Percentiles rank a stretch among this genome's conserved stretches.
Conservation (phyloP, 805 yeast species). For the Diddensiella caesifluorescens region DNA sequence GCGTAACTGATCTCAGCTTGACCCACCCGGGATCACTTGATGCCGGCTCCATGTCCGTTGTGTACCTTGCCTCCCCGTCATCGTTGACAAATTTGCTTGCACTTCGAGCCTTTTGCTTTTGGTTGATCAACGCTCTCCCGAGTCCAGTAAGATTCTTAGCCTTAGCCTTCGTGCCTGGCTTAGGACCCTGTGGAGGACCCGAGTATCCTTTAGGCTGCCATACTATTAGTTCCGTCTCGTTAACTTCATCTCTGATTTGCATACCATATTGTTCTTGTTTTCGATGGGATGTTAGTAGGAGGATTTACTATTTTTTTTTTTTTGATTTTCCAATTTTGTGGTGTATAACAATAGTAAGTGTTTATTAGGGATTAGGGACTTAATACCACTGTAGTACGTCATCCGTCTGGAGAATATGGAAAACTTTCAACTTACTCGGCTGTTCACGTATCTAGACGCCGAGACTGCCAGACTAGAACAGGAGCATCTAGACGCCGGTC, state of each 20-base stretch:
- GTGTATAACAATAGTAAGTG: too few species aligned
- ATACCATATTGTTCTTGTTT: too few species aligned
- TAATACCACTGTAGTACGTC: too few species aligned
- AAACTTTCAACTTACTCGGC: background rate
- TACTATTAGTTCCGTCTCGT: too few species aligned
- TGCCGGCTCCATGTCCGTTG: conserved; percentile 51
- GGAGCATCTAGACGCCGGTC: background rate
- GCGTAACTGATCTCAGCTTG: conserved; percentile 87
- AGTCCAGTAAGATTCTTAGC: conserved; percentile 64
- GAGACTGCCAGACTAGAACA: background rate
- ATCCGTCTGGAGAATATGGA: background rate
- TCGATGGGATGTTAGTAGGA: too few species aligned
- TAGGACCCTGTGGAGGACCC: conserved; percentile 78
- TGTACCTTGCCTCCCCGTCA: conserved; percentile 84
- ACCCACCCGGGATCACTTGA: conserved; percentile 50
- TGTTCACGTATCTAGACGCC: background rate
- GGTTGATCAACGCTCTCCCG: conserved; percentile 77
- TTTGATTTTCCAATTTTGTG: too few species aligned
- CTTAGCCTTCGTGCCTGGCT: conserved; percentile 72
- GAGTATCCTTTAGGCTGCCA: conserved; percentile 1
- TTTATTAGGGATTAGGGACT: too few species aligned
- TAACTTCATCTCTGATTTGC: too few species aligned
- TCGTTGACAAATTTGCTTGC: conserved; percentile 38
- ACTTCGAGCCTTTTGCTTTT: conserved; percentile 51
- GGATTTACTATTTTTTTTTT: too few species aligned